Conservation (phyloP, 1,284 basidiomycete genomes). For the Peniophora sp. region DNA sequence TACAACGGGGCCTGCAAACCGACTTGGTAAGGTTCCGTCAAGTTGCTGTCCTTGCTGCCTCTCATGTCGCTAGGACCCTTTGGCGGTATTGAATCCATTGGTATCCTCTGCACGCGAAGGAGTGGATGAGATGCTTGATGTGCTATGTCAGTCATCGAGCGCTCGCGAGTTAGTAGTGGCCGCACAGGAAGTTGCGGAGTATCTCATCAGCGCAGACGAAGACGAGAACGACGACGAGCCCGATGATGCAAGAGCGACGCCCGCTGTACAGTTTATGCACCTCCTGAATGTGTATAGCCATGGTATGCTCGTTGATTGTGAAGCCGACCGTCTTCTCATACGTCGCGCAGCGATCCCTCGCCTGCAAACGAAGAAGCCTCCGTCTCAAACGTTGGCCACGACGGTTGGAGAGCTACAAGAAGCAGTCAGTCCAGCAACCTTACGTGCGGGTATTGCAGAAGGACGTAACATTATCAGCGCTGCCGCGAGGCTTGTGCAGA, state of each 20-base stretch:
- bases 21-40: too few species aligned
- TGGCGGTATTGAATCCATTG: constrained; percentile 39
- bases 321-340: too few species aligned
- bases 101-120: constrained; percentile 28
- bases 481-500: constrained; percentile 6
- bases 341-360: constrained; percentile 39
- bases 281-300: background rate
- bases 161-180: constrained; percentile 59
- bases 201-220: constrained; percentile 27
- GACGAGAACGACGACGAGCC: constrained; percentile 20
- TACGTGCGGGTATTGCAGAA: constrained; percentile 2
- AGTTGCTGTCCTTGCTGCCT: too few species aligned
- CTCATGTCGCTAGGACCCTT: constrained; percentile 34
- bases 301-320: too few species aligned
- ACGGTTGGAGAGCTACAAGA: constrained; percentile 7
- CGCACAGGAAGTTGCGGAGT: constrained; percentile 50
- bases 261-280: constrained; percentile 22
- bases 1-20: too few species aligned
- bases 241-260: constrained; percentile 17
- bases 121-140: constrained; percentile 32
- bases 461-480: constrained; percentile 5
- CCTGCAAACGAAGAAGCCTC: constrained; percentile 33
- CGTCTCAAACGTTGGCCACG: constrained; percentile 25
- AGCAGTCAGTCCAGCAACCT: background rate
- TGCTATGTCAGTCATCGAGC: constrained; percentile 35